Conservation (phyloP, 1,284 basidiomycete species). For the Termitomyces sp. region DNA sequence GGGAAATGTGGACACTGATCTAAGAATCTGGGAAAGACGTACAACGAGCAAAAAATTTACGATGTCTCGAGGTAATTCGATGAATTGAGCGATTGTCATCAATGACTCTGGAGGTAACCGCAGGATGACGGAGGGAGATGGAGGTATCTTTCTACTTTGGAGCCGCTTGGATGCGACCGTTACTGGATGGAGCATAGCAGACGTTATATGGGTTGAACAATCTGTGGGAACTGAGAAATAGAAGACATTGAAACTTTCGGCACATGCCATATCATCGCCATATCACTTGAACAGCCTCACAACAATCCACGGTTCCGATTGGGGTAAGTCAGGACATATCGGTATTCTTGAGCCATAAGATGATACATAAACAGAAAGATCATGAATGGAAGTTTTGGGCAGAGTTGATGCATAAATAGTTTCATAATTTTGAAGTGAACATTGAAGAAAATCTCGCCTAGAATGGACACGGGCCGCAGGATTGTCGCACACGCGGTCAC, state of each 20-base stretch:
- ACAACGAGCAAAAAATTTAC: conserved; percentile 16
- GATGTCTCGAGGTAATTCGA: conserved; percentile 11
- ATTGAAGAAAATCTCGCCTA: background rate
- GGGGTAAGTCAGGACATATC: background rate
- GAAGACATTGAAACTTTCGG: background rate
- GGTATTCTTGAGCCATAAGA: background rate
- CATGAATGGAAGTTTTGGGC: background rate
- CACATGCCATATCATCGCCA: background rate
- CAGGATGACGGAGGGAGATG: background rate
- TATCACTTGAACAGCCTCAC: conserved; percentile 7
- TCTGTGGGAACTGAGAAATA: background rate
- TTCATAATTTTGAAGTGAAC: background rate
- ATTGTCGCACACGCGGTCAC: conserved; percentile 3
- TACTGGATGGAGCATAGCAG: background rate
- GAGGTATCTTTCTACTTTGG: background rate
- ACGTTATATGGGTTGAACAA: background rate
- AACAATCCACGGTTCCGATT: background rate
- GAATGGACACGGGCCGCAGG: background rate
- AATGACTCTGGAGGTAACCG: conserved; percentile 13
- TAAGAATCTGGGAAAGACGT: background rate
- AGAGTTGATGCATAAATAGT: background rate
- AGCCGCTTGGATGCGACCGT: background rate
- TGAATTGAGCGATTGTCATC: conserved; percentile 11
- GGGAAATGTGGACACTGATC: background rate
- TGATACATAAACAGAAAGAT: background rate